These are phyloP conservation scores for Ulota crispa DNA, from an alignment of 225 moss, liverwort and hornwort species.

Conservation along the genomic window DNA sequence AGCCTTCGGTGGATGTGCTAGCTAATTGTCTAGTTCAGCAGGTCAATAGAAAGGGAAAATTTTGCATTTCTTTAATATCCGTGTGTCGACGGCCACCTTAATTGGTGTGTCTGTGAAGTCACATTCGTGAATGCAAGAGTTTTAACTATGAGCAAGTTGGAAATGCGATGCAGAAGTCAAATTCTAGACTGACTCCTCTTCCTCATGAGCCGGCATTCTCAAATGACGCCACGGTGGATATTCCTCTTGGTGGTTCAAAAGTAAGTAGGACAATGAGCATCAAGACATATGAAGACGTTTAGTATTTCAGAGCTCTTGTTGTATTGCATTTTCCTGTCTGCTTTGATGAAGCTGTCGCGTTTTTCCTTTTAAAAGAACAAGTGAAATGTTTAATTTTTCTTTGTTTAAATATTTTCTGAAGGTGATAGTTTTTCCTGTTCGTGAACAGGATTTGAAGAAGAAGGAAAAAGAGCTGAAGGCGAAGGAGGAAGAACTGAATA, in stretches of 20 bases:
- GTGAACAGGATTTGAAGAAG: constrained; percentile 77
- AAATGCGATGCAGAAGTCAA: constrained; percentile 60
- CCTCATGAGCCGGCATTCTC: constrained; percentile 84
- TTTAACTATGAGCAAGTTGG: constrained; percentile 37
- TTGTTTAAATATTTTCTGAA: neutral
- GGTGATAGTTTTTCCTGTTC: constrained; percentile 3
- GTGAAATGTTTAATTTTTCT: neutral
- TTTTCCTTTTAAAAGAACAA: neutral
- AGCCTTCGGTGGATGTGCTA: neutral
- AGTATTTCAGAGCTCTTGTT: constrained; percentile 10
- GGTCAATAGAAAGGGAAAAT: neutral
- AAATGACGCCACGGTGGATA: constrained; percentile 92
- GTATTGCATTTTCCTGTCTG: neutral
- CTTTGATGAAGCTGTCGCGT: neutral
- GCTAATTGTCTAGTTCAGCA: constrained; percentile 1
- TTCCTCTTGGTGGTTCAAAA: constrained; percentile 86
- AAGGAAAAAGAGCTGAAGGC: constrained; percentile 82
- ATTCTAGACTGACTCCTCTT: constrained; percentile 84
- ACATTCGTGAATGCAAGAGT: neutral
- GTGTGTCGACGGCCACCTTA: neutral
- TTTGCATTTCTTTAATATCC: neutral
- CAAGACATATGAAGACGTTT: neutral
- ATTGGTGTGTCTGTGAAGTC: neutral
- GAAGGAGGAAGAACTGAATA: constrained; percentile 81
- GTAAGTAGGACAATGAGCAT: constrained; percentile 36